Conservation (phyloP, 2,329 filamentous ascomycete genomes). For the Neurospora crassa region DNA sequence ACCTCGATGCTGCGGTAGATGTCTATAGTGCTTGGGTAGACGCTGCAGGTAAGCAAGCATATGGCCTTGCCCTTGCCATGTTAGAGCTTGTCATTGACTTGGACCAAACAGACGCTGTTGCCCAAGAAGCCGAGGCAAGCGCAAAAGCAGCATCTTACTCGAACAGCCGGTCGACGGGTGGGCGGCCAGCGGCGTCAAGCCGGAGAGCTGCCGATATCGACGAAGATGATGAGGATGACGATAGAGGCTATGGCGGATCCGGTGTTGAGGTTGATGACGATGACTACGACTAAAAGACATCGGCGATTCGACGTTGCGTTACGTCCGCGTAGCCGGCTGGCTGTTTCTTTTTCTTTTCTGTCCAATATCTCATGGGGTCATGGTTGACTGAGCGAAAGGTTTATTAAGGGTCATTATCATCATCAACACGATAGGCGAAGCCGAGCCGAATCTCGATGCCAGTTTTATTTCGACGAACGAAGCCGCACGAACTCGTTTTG, state of each 20-base stretch:
- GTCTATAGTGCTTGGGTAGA: constrained; percentile 99
- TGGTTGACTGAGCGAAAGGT: not conserved
- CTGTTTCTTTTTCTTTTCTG: not conserved
- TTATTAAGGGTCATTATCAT: not conserved
- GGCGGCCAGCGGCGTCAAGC: constrained; percentile 7
- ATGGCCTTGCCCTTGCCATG: not conserved
- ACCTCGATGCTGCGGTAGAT: constrained; percentile 83
- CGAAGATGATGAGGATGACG: constrained; percentile 39
- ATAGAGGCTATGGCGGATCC: constrained; percentile 38
- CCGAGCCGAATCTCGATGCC: not conserved
- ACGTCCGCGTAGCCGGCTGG: not conserved
- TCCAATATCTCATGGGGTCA: not conserved
- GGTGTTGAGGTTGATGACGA: constrained; percentile 46
- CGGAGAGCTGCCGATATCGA: constrained; percentile 15
- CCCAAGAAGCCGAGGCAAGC: constrained; percentile 11
- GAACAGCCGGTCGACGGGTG: constrained; percentile 3
- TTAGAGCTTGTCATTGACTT: not conserved
- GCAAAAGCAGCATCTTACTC: constrained; percentile 1
- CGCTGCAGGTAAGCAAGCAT: constrained; percentile 47
- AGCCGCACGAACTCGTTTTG: not conserved
- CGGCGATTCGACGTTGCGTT: not conserved
- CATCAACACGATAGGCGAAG: not conserved
- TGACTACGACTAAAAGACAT: constrained; percentile 36
- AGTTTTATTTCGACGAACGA: not conserved
- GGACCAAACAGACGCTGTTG: constrained; percentile 18